Evolutionary conservation across 768 basidiomycete genomes (phyloP).

Genomic region (Boletus patriciae): DNA sequence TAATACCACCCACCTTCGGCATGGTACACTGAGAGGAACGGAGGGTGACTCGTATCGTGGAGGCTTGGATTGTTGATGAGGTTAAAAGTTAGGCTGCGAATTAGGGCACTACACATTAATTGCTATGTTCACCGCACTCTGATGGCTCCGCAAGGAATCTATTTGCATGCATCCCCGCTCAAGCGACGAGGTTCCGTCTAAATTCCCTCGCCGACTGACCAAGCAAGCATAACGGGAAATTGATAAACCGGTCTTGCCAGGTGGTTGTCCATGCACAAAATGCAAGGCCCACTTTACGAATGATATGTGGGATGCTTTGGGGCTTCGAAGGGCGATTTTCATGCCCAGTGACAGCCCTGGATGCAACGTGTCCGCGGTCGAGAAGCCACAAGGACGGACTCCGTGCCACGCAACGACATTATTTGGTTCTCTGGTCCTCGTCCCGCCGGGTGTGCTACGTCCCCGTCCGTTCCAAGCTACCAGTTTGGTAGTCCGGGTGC

Average conservation of each 20-base stretch:
- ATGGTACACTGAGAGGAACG: not conserved
- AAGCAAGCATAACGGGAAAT: not conserved
- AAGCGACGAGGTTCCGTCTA: conserved; percentile 3
- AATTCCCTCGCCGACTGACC: not conserved
- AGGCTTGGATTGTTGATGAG: not conserved
- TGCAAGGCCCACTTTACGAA: conserved; percentile 13
- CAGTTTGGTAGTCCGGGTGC: conserved; percentile 15
- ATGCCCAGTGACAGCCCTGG: conserved; percentile 1
- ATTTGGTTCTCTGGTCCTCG: not conserved
- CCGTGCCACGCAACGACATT: no score
- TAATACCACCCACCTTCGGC: not conserved
- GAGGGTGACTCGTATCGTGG: not conserved
- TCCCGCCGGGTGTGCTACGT: not conserved
- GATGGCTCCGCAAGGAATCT: conserved; percentile 18
- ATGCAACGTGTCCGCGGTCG: conserved; percentile 7
- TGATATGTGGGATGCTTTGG: not conserved
- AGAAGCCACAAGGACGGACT: not conserved
- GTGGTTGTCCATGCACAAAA: conserved; percentile 1
- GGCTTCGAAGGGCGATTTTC: not conserved
- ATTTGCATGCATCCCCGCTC: conserved; percentile 35
- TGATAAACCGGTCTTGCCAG: not conserved
- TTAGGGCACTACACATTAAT: conserved; percentile 20
- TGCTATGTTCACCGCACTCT: conserved; percentile 23
- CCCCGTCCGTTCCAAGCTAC: not conserved
- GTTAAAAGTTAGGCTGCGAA: conserved; percentile 11